These are phyloP conservation scores for Stenocarpella maydis DNA, from an alignment of 2,329 filamentous ascomycete genomes.

Conservation along the genomic window DNA sequence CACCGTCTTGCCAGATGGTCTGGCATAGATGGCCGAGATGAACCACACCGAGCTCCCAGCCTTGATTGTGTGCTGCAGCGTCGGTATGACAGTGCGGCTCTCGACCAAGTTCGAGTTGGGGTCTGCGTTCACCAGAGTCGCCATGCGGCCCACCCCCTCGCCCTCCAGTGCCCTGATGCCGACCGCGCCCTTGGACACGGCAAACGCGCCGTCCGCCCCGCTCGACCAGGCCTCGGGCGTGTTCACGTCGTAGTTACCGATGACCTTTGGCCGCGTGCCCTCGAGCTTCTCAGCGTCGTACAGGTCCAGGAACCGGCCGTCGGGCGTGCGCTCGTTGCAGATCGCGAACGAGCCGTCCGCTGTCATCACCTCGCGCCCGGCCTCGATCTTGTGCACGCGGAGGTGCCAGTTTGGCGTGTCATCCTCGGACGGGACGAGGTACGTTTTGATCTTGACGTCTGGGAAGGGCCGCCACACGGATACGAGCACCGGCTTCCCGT, in stretches of 20 bases:
- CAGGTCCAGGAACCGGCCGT: slow-evolving; percentile 59
- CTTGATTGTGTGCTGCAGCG: slow-evolving; percentile 68
- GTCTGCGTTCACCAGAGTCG: slow-evolving; percentile 76
- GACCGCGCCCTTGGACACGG: slow-evolving; percentile 63
- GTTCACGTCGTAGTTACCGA: slow-evolving; percentile 67
- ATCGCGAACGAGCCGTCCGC: slow-evolving; percentile 81
- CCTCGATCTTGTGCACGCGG: slow-evolving; percentile 67
- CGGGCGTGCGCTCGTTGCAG: slow-evolving; percentile 56
- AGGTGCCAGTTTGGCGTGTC: slow-evolving; percentile 74
- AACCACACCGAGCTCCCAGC: slow-evolving; percentile 70
- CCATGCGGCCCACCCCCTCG: slow-evolving; percentile 56
- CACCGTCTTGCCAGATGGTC: slow-evolving; percentile 65
- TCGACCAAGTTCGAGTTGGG: slow-evolving; percentile 82
- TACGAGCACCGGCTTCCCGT: slow-evolving; percentile 66
- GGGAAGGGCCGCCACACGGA: slow-evolving; percentile 76
- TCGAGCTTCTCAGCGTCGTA: slow-evolving; percentile 57
- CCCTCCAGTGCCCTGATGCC: slow-evolving; percentile 66
- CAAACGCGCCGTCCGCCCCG: slow-evolving; percentile 63
- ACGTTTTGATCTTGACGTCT: slow-evolving; percentile 72
- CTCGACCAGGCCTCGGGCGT: slow-evolving; percentile 61
- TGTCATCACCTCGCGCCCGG: slow-evolving; percentile 70
- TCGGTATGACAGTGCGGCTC: slow-evolving; percentile 75
- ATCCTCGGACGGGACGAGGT: slow-evolving; percentile 68
- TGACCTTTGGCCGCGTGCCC: slow-evolving; percentile 62
- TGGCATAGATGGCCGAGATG: slow-evolving; percentile 74